These are phyloP conservation scores for Penstemon davidsonii DNA, from an alignment of 257 asterid species.

Conservation along the genomic window DNA sequence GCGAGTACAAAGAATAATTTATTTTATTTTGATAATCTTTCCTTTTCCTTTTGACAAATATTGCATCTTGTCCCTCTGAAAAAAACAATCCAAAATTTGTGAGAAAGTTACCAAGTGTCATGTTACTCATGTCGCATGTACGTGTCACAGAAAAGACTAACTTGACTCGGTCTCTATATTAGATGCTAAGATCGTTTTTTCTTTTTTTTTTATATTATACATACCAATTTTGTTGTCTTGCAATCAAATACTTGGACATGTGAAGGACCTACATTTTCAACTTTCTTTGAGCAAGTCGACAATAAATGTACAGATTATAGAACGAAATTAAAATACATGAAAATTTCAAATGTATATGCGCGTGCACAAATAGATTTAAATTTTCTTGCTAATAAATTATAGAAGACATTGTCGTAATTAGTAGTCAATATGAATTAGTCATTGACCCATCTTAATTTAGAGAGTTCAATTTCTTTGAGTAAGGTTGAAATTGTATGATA, in stretches of 20 bases:
- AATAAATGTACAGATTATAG: slow-evolving; percentile 13
- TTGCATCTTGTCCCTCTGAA: too few relatives aligned
- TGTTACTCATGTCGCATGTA: not conserved
- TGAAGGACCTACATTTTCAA: not conserved
- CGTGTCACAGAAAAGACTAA: slow-evolving; percentile 5
- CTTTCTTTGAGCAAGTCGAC: slow-evolving; percentile 19
- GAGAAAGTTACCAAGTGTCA: not conserved
- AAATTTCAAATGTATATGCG: not conserved
- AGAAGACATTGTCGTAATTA: not conserved
- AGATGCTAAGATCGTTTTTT: not conserved
- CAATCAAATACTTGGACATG: slow-evolving; percentile 14
- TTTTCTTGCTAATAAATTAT: not conserved
- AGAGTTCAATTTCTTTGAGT: too few relatives aligned
- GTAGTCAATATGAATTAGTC: slow-evolving; percentile 28
- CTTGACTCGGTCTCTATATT: slow-evolving; percentile 9
- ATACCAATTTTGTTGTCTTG: not conserved
- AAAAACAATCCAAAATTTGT: not conserved
- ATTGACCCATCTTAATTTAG: not conserved
- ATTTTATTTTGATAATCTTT: too few relatives aligned
- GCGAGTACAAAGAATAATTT: too few relatives aligned
- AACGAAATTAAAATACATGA: slow-evolving; percentile 25
- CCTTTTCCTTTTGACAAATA: too few relatives aligned
- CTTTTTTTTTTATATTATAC: too few relatives aligned
- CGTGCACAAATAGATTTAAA: not conserved
- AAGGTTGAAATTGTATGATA: too few relatives aligned